Evolutionary conservation across 768 basidiomycete genomes (phyloP), one percentile per base, ranked within the genome.

Genomic region (Leccinum incarnatum): DNA sequence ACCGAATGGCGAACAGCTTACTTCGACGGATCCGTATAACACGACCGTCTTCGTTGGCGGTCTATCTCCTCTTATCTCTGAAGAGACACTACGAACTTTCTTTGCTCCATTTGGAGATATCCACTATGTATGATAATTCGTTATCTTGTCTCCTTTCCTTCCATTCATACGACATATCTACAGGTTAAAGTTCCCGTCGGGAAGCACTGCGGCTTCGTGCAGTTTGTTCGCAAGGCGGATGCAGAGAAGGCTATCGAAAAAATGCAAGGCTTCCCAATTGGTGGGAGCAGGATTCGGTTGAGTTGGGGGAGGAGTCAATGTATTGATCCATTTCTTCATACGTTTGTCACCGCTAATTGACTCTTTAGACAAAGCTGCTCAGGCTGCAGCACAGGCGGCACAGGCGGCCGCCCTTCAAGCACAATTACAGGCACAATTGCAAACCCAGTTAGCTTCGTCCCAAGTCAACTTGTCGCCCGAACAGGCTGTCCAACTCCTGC

Each of bases 111-210:
- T 94, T 67, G 93, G 93, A 49, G 91, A 92, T 60, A 95, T 95
- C 56, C 91, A 94, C 72, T 95, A 95, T 69, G 93, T 93, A 70
- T 57, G 88, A 76, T 15, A 49, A 29, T 51, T 49, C 30, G 17
- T 45, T 19, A 46, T 46, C 57, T n/a, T 25, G 25, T 59, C 6
- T 60, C 51, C 29, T 40, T 40, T 51, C 42, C 8, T 2, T 53
- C 58, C 51, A 47, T 48, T 51, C 30, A 67, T 17, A 27, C 40
- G 54, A 30, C 9, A 54, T 30, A 27, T 45, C 66, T 30, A 47
- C 64, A 93, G 91, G 94, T 96, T 69, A 96, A 95, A 74, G 94
- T 97, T n/a, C 95, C 95, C 11, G 88, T 92, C 47, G 93, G 93
- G 53, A 96, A 96, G 69, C 91, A 95, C 63, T 97, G 95, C 66